Evolutionary conservation across 129 eudicot species (phyloP).

Genomic region (Lactuca sativa): DNA sequence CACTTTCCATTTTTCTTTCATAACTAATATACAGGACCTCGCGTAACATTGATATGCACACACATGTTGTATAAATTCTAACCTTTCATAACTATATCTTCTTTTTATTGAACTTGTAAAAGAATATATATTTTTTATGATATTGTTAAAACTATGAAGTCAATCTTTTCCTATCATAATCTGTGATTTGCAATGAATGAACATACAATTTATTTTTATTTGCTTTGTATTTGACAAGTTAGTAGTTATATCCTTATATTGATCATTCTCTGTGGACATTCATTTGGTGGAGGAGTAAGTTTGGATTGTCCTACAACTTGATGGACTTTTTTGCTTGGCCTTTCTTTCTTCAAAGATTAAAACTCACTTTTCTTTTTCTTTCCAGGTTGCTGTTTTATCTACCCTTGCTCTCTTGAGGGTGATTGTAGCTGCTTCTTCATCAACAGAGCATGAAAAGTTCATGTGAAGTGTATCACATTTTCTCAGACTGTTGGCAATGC

Average conservation of each 20-base stretch:
- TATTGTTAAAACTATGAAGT: too few species aligned
- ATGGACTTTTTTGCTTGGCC: background rate
- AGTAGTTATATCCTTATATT: too few species aligned
- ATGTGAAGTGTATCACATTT: slow-evolving; percentile 95
- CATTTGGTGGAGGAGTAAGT: slow-evolving; percentile 99
- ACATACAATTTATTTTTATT: too few species aligned
- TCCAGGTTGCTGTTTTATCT: slow-evolving; percentile 93
- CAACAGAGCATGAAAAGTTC: slow-evolving; percentile 83
- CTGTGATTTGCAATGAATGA: too few species aligned
- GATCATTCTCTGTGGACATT: slow-evolving; percentile 88
- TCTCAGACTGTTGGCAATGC: slow-evolving; percentile 99
- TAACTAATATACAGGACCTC: too few species aligned
- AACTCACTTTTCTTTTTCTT: slow-evolving; percentile 8
- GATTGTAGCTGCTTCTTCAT: slow-evolving; percentile 64
- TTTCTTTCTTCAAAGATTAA: background rate
- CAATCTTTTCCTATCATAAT: too few species aligned
- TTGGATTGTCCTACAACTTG: background rate
- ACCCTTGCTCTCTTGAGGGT: slow-evolving; percentile 96
- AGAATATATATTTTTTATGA: too few species aligned
- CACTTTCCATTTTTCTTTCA: too few species aligned
- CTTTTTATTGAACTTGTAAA: too few species aligned
- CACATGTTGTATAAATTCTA: too few species aligned
- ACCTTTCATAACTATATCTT: too few species aligned
- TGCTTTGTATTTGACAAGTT: too few species aligned
- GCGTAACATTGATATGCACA: slow-evolving; percentile 32